These are phyloP conservation scores for Terfezia claveryi DNA, from an alignment of 495 filamentous ascomycete species.

Conservation along the genomic window DNA sequence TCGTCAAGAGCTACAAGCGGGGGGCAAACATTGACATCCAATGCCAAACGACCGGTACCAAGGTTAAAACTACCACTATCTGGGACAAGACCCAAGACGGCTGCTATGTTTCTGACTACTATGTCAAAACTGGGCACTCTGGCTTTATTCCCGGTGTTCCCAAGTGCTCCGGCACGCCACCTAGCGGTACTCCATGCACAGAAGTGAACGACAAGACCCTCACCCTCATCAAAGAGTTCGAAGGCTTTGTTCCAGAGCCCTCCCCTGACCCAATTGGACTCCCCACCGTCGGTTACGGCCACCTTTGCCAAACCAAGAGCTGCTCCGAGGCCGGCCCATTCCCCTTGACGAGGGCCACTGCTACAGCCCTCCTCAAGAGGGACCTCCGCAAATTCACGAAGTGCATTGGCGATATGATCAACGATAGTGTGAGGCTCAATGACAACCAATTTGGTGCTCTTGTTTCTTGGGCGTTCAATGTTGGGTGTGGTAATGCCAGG, in stretches of 20 bases:
- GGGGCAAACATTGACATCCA: constrained; percentile 7
- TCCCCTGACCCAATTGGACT: constrained; percentile 26
- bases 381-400: constrained; percentile 21
- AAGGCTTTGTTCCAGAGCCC: constrained; percentile 19
- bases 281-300: constrained; percentile 31
- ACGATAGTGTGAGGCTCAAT: constrained; percentile 23
- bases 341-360: constrained; percentile 24
- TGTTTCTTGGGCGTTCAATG: constrained; percentile 29
- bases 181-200: constrained; percentile 16
- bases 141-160: constrained; percentile 6
- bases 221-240: constrained; percentile 23
- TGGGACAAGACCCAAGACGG: constrained; percentile 18
- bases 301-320: constrained; percentile 23
- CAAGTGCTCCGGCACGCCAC: neutral
- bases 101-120: constrained; percentile 16
- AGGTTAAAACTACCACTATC: constrained; percentile 7
- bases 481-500: constrained; percentile 27
- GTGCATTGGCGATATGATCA: constrained; percentile 23
- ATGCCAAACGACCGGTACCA: constrained; percentile 11
- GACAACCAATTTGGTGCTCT: constrained; percentile 31
- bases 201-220: constrained; percentile 22
- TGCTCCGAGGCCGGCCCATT: constrained; percentile 28
- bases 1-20: constrained; percentile 6
- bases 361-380: constrained; percentile 22
- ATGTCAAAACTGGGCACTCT: constrained; percentile 8